Percentiles rank a stretch among this genome's conserved stretches.
These are phyloP conservation scores for Cronartium quercuum DNA, from an alignment of 1,284 basidiomycete genomes.

Conservation along the genomic window DNA sequence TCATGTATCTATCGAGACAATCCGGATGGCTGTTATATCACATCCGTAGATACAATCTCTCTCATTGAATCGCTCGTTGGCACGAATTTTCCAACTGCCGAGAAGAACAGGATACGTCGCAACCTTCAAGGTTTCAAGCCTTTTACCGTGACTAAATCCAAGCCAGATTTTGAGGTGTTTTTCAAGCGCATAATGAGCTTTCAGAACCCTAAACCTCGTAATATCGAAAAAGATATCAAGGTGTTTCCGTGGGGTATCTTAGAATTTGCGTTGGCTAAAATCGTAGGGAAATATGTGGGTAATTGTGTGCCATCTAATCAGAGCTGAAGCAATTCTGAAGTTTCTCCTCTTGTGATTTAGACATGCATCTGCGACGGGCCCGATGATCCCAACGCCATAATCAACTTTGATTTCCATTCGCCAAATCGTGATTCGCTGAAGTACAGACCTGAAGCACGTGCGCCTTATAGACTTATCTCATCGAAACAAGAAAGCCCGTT, in stretches of 20 bases:
- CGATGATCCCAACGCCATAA: neutral
- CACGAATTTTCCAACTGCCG: constrained; percentile 78
- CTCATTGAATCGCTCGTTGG: constrained; percentile 81
- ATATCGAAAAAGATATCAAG: constrained; percentile 97
- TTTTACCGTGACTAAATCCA: constrained; percentile 80
- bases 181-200: constrained; percentile 95
- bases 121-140: constrained; percentile 89
- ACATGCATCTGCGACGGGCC: neutral
- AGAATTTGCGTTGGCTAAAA: constrained; percentile 76
- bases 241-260: constrained; percentile 89
- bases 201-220: constrained; percentile 83
- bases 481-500: neutral
- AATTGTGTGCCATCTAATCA: neutral
- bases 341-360: neutral
- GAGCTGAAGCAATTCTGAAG: neutral
- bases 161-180: constrained; percentile 69
- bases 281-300: constrained; percentile 73
- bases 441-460: neutral
- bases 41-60: constrained; percentile 90
- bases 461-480: neutral
- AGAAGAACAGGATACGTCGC: constrained; percentile 90
- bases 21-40: constrained; percentile 58
- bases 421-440: neutral
- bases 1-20: neutral
- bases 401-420: neutral